Conservation (phyloP, 2,329 filamentous ascomycete species). For the Lasiodiplodia sp. region DNA sequence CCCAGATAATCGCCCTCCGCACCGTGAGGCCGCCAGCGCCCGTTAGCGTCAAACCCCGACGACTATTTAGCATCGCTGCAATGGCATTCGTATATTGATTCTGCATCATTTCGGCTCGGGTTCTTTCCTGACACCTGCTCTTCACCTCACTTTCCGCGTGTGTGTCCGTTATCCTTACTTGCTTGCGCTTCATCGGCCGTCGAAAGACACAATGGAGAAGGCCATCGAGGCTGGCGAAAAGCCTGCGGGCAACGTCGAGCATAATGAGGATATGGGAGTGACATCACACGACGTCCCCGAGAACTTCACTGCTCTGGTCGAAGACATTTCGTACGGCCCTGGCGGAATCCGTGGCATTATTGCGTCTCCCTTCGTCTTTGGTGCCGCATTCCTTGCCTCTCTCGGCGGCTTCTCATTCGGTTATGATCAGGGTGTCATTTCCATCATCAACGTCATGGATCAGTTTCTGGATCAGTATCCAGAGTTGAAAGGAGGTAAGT, state of each 20-base stretch:
- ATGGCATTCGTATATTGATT: no score
- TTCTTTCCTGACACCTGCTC: not conserved
- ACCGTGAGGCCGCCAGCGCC: not conserved
- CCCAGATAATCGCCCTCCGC: not conserved
- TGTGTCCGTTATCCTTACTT: no score
- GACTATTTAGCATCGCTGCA: not conserved
- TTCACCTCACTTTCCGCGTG: not conserved
- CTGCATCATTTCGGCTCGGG: not conserved
- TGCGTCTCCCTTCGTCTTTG: slow-evolving; percentile 50
- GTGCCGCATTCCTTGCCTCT: slow-evolving; percentile 53
- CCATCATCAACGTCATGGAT: slow-evolving; percentile 54
- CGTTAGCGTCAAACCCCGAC: not conserved
- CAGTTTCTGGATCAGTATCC: slow-evolving; percentile 53
- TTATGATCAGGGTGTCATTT: slow-evolving; percentile 39
- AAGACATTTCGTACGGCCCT: slow-evolving; percentile 38
- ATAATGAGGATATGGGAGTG: not conserved
- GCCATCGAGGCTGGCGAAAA: not conserved
- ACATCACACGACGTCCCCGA: not conserved
- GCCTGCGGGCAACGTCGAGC: not conserved
- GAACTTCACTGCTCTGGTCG: slow-evolving; percentile 4
- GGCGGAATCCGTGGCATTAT: slow-evolving; percentile 44
- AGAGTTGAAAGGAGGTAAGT: slow-evolving; percentile 34
- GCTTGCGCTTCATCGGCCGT: not conserved
- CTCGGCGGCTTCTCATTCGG: slow-evolving; percentile 53
- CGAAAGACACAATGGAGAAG: not conserved